Conservation (phyloP, 106 monocot species). For the Iris macrosiphon region DNA sequence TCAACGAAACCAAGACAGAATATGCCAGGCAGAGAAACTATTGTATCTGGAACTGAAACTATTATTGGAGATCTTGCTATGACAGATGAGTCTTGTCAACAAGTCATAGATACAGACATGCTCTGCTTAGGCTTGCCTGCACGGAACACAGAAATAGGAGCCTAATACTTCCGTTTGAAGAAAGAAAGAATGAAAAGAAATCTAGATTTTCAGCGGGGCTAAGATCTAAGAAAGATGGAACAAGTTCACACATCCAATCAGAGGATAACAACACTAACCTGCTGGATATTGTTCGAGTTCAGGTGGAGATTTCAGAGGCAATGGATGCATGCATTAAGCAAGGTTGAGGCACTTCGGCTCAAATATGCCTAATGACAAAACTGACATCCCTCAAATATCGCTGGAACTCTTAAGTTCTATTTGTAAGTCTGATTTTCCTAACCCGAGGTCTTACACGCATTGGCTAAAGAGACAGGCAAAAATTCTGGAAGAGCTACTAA, state of each 20-base stretch:
- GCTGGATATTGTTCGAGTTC: constrained; percentile 53
- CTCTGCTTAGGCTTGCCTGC: constrained; percentile 39
- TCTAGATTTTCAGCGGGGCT: constrained; percentile 26
- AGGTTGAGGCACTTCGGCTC: constrained; percentile 34
- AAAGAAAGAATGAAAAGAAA: constrained; percentile 44
- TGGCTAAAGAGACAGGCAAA: constrained; percentile 69
- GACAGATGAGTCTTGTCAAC: constrained; percentile 1
- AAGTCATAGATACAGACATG: constrained; percentile 13
- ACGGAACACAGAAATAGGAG: constrained; percentile 21
- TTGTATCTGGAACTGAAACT: constrained; percentile 9
- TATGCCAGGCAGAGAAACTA: constrained; percentile 16
- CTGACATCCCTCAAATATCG: constrained; percentile 54
- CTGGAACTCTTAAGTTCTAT: constrained; percentile 47
- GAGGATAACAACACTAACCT: constrained; percentile 25
- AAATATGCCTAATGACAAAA: constrained; percentile 14
- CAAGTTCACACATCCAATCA: constrained; percentile 12
- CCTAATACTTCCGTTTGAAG: constrained; percentile 17
- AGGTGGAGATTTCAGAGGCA: constrained; percentile 79
- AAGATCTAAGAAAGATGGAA: constrained; percentile 35
- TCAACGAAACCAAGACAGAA: constrained; percentile 6
- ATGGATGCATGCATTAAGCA: constrained; percentile 46
- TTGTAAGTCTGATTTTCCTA: constrained; percentile 46
- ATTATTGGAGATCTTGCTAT: constrained; percentile 4
- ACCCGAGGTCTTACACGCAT: constrained; percentile 31
- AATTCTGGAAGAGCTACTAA: constrained; percentile 63